A percentile compares a stretch with the other conserved stretches of the same genome.
These are phyloP conservation scores for Cryphonectria nitschkei DNA, from an alignment of 2,329 filamentous ascomycete species.

Conservation along the genomic window DNA sequence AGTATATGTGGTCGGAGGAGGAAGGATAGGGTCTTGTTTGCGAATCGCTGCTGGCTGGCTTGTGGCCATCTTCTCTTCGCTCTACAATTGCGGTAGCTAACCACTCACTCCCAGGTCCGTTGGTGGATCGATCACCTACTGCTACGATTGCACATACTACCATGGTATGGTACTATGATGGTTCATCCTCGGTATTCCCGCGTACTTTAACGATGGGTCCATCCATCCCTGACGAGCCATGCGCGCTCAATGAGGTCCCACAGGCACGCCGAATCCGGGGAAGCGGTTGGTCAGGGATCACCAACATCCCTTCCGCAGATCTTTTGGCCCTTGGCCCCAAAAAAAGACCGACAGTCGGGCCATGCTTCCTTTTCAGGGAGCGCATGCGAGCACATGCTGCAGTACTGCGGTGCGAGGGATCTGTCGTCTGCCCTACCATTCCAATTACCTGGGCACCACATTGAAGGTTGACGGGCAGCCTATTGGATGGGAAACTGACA, in stretches of 20 bases:
- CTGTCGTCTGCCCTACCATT: neutral
- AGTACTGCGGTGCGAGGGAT: neutral
- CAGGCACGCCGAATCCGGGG: conserved; percentile 1
- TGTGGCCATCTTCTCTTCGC: neutral
- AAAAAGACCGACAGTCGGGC: neutral
- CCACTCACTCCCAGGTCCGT: neutral
- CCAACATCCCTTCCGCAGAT: conserved; percentile 25
- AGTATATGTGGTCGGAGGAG: too few relatives aligned
- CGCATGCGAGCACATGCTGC: conserved; percentile 17
- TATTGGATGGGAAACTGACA: neutral
- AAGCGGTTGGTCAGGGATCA: conserved; percentile 1
- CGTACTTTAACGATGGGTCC: neutral
- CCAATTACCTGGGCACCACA: neutral
- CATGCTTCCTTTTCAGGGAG: conserved; percentile 14
- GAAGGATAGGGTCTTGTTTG: too few relatives aligned
- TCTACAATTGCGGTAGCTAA: neutral
- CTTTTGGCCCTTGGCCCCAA: conserved; percentile 1
- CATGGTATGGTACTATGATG: neutral
- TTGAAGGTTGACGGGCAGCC: neutral
- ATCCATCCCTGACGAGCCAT: conserved; percentile 3
- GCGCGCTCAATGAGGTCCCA: conserved; percentile 5
- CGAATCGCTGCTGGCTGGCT: too few relatives aligned
- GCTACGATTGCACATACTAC: neutral
- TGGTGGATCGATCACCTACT: neutral
- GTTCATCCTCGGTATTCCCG: conserved; percentile 1